These are phyloP conservation scores for Aspergillus phoenicis DNA, from an alignment of 2,329 filamentous ascomycete species.

Conservation along the genomic window DNA sequence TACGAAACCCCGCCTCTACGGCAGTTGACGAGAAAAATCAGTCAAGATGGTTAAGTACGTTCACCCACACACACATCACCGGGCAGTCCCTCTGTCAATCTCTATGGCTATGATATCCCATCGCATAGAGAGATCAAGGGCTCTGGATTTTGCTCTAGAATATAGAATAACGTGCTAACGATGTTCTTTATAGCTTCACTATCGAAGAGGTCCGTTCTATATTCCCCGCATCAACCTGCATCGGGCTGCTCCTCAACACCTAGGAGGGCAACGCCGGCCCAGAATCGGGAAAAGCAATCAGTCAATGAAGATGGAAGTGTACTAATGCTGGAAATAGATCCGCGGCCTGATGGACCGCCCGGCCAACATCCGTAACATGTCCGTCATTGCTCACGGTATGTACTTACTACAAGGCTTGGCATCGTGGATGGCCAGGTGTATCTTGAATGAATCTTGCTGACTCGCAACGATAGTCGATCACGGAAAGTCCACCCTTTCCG, in stretches of 20 bases:
- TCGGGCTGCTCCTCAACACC: background rate
- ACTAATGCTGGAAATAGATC: constrained; percentile 38
- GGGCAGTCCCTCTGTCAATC: too few relatives aligned
- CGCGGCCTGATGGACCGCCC: constrained; percentile 52
- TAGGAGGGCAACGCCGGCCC: background rate
- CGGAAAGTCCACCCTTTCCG: constrained; percentile 99
- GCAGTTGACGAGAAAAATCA: constrained; percentile 56
- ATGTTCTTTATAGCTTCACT: constrained; percentile 74
- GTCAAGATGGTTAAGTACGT: constrained; percentile 99
- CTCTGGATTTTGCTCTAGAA: too few relatives aligned
- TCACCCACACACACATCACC: constrained; percentile 2
- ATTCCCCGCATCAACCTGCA: constrained; percentile 1
- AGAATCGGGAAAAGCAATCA: background rate
- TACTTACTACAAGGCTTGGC: constrained; percentile 19
- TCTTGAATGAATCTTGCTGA: background rate
- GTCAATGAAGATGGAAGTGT: background rate
- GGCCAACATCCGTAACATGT: constrained; percentile 87
- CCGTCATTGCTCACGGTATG: constrained; percentile 96
- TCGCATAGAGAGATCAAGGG: too few relatives aligned
- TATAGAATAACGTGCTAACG: constrained; percentile 31
- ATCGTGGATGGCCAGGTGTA: background rate
- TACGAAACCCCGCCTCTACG: constrained; percentile 45
- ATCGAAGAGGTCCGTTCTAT: constrained; percentile 73
- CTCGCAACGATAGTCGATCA: constrained; percentile 72
- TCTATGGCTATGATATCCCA: too few relatives aligned